A percentile compares a stretch with the other conserved stretches of the same genome.
These are phyloP conservation scores for Phaeotremella skinneri DNA, from an alignment of 768 basidiomycete genomes.

Conservation along the genomic window DNA sequence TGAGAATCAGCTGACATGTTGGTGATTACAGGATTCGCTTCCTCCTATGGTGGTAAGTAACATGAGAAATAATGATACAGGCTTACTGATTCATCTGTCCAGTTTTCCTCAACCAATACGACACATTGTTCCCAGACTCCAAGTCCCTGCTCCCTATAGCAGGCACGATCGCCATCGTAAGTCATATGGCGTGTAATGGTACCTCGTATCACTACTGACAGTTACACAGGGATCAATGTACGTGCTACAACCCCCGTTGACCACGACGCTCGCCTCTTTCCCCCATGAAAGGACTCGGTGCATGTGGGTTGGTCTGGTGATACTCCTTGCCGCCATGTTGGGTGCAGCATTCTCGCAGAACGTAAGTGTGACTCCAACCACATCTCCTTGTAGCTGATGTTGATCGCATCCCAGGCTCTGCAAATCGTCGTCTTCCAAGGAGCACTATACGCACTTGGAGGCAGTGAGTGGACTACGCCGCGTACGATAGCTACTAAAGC, in stretches of 20 bases:
- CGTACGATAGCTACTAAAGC: too few relatives aligned
- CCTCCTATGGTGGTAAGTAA: slow-evolving; percentile 23
- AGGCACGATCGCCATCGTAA: slow-evolving; percentile 26
- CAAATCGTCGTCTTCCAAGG: slow-evolving; percentile 26
- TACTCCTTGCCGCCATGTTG: slow-evolving; percentile 18
- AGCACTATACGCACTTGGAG: slow-evolving; percentile 27
- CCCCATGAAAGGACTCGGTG: slow-evolving; percentile 14
- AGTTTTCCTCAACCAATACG: slow-evolving; percentile 32
- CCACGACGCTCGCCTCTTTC: slow-evolving; percentile 21
- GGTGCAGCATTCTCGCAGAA: slow-evolving; percentile 24
- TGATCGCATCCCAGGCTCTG: slow-evolving; percentile 12
- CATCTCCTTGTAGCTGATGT: not conserved
- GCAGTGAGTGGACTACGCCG: slow-evolving; percentile 23
- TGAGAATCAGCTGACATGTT: not conserved
- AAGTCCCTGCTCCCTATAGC: slow-evolving; percentile 20
- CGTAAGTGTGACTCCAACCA: slow-evolving; percentile 9
- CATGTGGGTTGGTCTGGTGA: slow-evolving; percentile 30
- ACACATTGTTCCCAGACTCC: slow-evolving; percentile 13
- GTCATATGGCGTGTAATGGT: not conserved
- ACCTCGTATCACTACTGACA: too few relatives aligned
- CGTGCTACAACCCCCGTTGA: slow-evolving; percentile 23
- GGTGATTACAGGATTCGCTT: slow-evolving; percentile 16
- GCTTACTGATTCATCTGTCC: not conserved
- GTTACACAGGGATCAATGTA: slow-evolving; percentile 36
- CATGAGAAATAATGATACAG: not conserved